These are phyloP conservation scores for Cyclotella distinguenda DNA, from an alignment of 108 stramenopile genomes.

Conservation along the genomic window DNA sequence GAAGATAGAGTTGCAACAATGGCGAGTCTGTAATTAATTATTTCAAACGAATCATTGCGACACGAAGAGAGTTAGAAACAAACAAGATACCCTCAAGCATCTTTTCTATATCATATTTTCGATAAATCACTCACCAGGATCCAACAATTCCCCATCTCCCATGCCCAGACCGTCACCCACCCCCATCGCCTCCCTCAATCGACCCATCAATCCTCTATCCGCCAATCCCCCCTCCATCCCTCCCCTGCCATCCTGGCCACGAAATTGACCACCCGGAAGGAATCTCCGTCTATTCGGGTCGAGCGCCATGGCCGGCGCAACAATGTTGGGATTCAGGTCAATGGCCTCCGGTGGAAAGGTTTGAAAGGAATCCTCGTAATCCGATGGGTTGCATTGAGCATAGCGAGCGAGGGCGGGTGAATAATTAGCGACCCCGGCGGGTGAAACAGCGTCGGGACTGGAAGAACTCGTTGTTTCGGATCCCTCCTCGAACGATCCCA, in stretches of 20 bases:
- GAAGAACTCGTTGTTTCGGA: neutral
- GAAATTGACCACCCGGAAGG: conserved; percentile 50
- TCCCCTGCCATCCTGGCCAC: conserved; percentile 6
- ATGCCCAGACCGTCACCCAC: conserved; percentile 18
- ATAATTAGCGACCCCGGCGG: conserved; percentile 12
- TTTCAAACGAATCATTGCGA: too few relatives aligned
- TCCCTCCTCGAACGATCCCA: neutral
- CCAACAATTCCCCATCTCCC: conserved; percentile 41
- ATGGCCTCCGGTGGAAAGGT: conserved; percentile 78
- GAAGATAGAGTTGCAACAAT: conserved; percentile 71
- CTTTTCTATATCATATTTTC: neutral
- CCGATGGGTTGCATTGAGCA: conserved; percentile 54
- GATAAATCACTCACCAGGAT: conserved; percentile 42
- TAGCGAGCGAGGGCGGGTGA: conserved; percentile 68
- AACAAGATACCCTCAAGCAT: too few relatives aligned
- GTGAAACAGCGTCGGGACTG: neutral
- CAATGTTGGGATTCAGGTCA: conserved; percentile 65
- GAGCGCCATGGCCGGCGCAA: conserved; percentile 68
- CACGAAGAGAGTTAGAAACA: too few relatives aligned
- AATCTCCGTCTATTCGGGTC: conserved; percentile 65
- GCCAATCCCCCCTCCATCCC: conserved; percentile 8
- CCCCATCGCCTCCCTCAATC: conserved; percentile 21
- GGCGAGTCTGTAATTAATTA: conserved; percentile 72
- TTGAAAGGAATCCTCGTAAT: conserved; percentile 66
- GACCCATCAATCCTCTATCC: conserved; percentile 12